A percentile compares a stretch with the other conserved stretches of the same genome.
phyloP scores from a whole-genome alignment of 2,329 filamentous ascomycete species.

The Cercospora sp. region DNA sequence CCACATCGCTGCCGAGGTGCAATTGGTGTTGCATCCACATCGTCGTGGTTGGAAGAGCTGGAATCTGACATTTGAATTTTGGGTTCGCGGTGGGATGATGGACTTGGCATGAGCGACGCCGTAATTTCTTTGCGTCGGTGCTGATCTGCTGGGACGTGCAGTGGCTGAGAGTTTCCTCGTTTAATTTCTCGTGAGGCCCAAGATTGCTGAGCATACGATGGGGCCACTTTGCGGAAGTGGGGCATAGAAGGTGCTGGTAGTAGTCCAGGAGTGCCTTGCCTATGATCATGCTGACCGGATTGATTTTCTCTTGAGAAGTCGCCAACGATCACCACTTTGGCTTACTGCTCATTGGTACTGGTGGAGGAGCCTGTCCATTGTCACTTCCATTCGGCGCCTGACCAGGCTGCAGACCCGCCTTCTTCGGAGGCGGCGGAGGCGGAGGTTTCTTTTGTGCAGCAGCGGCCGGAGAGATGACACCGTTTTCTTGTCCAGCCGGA shows the following conservation, averaged over 20 bases:
- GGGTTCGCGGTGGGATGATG: not conserved
- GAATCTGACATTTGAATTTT: not conserved
- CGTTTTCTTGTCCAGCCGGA: conserved; percentile 30
- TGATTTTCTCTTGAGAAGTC: not conserved
- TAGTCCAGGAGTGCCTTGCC: too few species aligned
- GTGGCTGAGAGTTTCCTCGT: too few species aligned
- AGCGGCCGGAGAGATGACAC: conserved; percentile 27
- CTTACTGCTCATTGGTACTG: conserved; percentile 59
- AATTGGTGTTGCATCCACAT: not conserved
- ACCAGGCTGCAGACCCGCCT: conserved; percentile 48
- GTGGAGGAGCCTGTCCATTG: conserved; percentile 49
- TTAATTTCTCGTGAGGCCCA: too few species aligned
- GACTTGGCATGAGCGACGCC: not conserved
- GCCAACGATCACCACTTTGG: conserved; percentile 41
- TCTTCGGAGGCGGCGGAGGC: conserved; percentile 60
- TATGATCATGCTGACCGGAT: not conserved
- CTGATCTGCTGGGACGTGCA: too few species aligned
- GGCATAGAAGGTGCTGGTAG: too few species aligned
- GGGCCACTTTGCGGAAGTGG: too few species aligned
- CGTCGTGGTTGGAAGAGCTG: not conserved
- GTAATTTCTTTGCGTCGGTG: not conserved
- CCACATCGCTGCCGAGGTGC: not conserved
- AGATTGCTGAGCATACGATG: too few species aligned
- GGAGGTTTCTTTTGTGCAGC: conserved; percentile 54
- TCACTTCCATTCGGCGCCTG: conserved; percentile 23